Conservation (phyloP, 768 basidiomycete species). For the Leccinum barrowsii region DNA sequence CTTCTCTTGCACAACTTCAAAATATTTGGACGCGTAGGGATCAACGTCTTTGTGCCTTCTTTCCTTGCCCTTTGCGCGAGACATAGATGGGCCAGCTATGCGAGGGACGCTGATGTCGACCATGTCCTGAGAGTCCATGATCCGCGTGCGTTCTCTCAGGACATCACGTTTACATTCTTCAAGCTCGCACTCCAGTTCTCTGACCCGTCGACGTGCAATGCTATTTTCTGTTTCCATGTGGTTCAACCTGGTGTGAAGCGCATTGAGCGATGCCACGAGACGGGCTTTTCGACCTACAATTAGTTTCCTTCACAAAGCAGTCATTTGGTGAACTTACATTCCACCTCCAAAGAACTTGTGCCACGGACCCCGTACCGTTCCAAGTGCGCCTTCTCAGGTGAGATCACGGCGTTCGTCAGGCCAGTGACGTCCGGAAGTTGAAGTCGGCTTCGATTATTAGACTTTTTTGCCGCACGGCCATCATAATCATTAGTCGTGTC, state of each 20-base stretch:
- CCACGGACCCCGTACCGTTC: slow-evolving; percentile 50
- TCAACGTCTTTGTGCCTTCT: slow-evolving; percentile 36
- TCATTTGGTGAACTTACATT: slow-evolving; percentile 44
- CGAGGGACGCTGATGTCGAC: slow-evolving; percentile 19
- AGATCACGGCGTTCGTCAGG: slow-evolving; percentile 71
- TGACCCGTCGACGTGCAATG: slow-evolving; percentile 75
- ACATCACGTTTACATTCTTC: slow-evolving; percentile 83
- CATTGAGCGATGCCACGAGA: slow-evolving; percentile 55
- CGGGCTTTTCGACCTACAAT: slow-evolving; percentile 42
- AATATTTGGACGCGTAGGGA: slow-evolving; percentile 48
- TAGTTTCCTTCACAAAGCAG: background rate
- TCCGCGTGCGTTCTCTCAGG: slow-evolving; percentile 59
- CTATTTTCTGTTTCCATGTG: slow-evolving; percentile 80
- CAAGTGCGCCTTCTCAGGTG: slow-evolving; percentile 57
- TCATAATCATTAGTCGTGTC: slow-evolving; percentile 9
- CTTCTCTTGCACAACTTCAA: slow-evolving; percentile 82
- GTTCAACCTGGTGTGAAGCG: slow-evolving; percentile 64
- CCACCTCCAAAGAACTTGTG: slow-evolving; percentile 52
- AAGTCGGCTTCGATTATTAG: slow-evolving; percentile 39
- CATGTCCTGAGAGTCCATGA: slow-evolving; percentile 53
- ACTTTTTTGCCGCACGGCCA: slow-evolving; percentile 16
- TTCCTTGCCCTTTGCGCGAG: slow-evolving; percentile 29
- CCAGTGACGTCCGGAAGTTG: slow-evolving; percentile 84
- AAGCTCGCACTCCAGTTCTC: slow-evolving; percentile 83
- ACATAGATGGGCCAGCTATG: slow-evolving; percentile 15